These are phyloP conservation scores for Xylaria sp. DNA, from an alignment of 495 filamentous ascomycete species.

Conservation along the genomic window DNA sequence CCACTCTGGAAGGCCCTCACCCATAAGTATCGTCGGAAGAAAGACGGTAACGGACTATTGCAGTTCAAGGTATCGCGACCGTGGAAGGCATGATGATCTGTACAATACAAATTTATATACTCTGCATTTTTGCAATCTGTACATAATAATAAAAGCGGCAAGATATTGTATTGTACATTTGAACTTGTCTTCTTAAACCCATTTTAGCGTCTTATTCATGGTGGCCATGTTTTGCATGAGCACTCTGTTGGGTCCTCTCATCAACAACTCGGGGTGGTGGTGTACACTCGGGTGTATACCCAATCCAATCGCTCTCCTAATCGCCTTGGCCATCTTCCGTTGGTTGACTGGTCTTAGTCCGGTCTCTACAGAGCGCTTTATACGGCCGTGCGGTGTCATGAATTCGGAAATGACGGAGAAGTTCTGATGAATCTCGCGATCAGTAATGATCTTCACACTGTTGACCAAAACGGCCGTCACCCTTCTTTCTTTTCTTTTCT, in stretches of 20 bases:
- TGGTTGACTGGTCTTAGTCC: constrained; percentile 90
- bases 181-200: not conserved
- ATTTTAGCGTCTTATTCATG: constrained; percentile 19
- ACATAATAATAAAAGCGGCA: constrained; percentile 35
- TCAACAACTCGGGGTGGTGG: constrained; percentile 86
- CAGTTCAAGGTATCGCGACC: constrained; percentile 52
- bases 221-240: constrained; percentile 30
- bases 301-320: constrained; percentile 84
- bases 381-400: constrained; percentile 82
- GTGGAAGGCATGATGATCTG: constrained; percentile 49
- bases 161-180: constrained; percentile 34
- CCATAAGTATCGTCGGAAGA: constrained; percentile 47
- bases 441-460: constrained; percentile 5
- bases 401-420: constrained; percentile 92
- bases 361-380: constrained; percentile 74
- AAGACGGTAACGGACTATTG: constrained; percentile 45
- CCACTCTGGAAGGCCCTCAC: constrained; percentile 70
- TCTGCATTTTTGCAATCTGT: constrained; percentile 36
- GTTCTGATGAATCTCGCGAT: constrained; percentile 65
- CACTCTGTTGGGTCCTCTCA: constrained; percentile 33
- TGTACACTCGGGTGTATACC: constrained; percentile 94
- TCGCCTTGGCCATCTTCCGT: constrained; percentile 88
- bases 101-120: constrained; percentile 41
- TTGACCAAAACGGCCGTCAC: not conserved
- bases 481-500: constrained; percentile 11